These are phyloP conservation scores for Neurospora sp. DNA, from an alignment of 495 filamentous ascomycete genomes.

Conservation along the genomic window DNA sequence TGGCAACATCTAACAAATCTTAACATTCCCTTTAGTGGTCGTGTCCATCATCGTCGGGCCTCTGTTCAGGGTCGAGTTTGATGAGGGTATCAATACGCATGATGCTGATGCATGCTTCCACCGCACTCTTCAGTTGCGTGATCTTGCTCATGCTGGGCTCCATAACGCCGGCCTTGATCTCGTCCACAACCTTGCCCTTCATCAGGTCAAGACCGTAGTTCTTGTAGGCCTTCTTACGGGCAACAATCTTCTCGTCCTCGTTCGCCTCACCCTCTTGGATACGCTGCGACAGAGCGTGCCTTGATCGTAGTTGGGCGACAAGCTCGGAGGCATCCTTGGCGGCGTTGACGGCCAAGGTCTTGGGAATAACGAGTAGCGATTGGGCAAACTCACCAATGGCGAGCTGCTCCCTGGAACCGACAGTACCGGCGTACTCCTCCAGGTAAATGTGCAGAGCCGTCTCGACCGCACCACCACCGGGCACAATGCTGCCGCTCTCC, in stretches of 20 bases:
- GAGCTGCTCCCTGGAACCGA: conserved; percentile 94
- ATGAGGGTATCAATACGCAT: conserved; percentile 99
- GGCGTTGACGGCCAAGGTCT: conserved; percentile 93
- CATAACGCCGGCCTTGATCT: conserved; percentile 87
- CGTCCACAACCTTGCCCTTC: conserved; percentile 85
- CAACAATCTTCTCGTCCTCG: conserved; percentile 76
- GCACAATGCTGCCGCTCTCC: conserved; percentile 93
- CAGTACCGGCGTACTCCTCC: conserved; percentile 97
- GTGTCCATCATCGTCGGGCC: conserved; percentile 67
- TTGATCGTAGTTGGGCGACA: conserved; percentile 87
- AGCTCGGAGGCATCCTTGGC: conserved; percentile 93
- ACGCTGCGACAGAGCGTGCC: conserved; percentile 89
- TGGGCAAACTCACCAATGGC: conserved; percentile 97
- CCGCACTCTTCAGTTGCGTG: conserved; percentile 94
- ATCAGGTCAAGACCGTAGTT: conserved; percentile 92
- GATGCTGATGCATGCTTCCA: conserved; percentile 97
- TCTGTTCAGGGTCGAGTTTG: conserved; percentile 88
- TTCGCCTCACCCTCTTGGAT: conserved; percentile 72
- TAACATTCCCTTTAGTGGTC: conserved; percentile 41
- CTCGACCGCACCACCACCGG: conserved; percentile 92
- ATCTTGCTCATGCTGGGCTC: conserved; percentile 99
- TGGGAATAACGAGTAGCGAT: conserved; percentile 87
- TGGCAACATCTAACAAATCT: not conserved
- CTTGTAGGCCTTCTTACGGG: conserved; percentile 92
- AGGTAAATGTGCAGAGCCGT: conserved; percentile 99